A percentile compares a stretch with the other conserved stretches of the same genome.
Conservation (phyloP, 257 asterid species). For the Forsythia suspensa region DNA sequence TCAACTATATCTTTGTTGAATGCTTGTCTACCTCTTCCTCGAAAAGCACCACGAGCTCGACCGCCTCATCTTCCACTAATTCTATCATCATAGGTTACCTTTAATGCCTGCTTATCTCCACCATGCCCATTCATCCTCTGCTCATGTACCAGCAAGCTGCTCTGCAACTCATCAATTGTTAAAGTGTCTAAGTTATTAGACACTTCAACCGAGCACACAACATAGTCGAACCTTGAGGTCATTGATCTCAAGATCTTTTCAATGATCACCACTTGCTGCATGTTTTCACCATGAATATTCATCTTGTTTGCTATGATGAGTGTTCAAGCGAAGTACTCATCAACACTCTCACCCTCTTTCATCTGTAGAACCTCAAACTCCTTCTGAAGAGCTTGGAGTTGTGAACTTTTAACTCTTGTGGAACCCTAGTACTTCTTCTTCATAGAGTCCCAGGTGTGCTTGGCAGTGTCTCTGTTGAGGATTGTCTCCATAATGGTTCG, state of each 20-base stretch:
- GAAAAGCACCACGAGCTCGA: not conserved
- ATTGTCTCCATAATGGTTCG: not conserved
- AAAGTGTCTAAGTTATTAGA: conserved; percentile 1
- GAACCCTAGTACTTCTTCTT: not conserved
- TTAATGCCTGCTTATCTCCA: not conserved
- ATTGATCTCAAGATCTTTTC: not conserved
- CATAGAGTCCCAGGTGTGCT: not conserved
- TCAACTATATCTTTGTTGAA: conserved; percentile 1
- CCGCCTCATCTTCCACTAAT: not conserved
- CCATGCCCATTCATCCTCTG: not conserved
- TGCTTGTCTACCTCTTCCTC: conserved; percentile 2
- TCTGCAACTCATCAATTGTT: conserved; percentile 5
- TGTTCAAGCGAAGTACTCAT: conserved; percentile 17
- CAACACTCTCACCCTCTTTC: conserved; percentile 14
- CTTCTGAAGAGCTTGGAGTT: conserved; percentile 4
- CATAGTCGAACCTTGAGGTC: not conserved
- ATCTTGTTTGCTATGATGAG: conserved; percentile 9
- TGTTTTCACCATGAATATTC: not conserved
- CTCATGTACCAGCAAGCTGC: not conserved
- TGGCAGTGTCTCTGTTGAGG: not conserved
- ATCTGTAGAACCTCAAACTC: conserved; percentile 16
- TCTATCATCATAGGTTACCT: not conserved
- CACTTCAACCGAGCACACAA: not conserved
- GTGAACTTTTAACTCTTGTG: not conserved
- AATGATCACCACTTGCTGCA: not conserved